A percentile compares a stretch with the other conserved stretches of the same genome.
phyloP scores from a whole-genome alignment of 140 eudicot species.

The Senecio squalidus region DNA sequence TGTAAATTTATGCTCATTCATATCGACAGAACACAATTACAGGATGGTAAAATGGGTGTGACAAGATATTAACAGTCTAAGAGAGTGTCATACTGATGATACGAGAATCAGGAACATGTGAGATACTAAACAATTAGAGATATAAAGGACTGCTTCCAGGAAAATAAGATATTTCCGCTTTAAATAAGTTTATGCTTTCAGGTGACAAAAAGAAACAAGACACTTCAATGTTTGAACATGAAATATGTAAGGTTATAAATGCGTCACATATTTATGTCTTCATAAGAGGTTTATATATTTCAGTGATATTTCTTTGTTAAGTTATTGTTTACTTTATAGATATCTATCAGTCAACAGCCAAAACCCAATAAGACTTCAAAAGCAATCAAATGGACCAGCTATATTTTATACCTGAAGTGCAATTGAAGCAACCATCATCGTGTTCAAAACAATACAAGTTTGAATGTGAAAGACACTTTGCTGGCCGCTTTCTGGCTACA shows the following conservation, averaged over 20 bases:
- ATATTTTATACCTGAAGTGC: constrained; percentile 48
- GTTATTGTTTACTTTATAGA: no score
- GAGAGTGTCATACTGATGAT: background rate
- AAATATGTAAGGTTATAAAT: no score
- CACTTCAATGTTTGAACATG: no score
- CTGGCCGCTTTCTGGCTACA: constrained; percentile 40
- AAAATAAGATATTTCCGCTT: no score
- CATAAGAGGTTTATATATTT: no score
- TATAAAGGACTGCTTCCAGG: background rate
- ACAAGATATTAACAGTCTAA: background rate
- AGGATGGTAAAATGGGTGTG: background rate
- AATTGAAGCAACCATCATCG: constrained; percentile 65
- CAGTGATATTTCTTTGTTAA: no score
- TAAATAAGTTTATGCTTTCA: no score
- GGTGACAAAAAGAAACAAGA: no score
- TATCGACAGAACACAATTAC: background rate
- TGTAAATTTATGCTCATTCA: background rate
- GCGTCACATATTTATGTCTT: no score
- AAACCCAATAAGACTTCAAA: no score
- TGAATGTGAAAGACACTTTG: constrained; percentile 49
- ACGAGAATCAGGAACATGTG: background rate
- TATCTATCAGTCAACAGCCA: no score
- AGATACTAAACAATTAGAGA: background rate
- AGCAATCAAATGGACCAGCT: background rate
- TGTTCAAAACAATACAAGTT: constrained; percentile 53